Evolutionary conservation across 1,139 yeast genomes (phyloP), one percentile per base, ranked within the genome.

Genomic region (Saccharomycopsis hybrid): DNA sequence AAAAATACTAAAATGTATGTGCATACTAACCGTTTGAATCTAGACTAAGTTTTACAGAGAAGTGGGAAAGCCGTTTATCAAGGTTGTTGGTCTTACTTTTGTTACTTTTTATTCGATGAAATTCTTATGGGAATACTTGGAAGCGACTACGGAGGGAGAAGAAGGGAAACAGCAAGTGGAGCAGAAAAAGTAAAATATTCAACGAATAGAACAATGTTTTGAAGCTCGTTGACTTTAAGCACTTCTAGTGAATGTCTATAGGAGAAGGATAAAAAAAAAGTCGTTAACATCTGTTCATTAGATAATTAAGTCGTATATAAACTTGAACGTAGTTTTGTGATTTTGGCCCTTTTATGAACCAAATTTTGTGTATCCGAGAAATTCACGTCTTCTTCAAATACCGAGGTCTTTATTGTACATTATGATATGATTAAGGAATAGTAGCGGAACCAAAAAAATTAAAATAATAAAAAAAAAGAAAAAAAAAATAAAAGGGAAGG

Each of bases 41-140:
- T 13, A 45, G 48, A 48, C 50, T 8, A 43, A 48, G 27, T 71
- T 76, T 57, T 75, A 74, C 57, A 63, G 68, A 52, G 68, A 68
- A 31, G 69, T 72, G 55, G 72, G 71, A 2, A 62, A 58, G 35
- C 78, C 80, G 1, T 64, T 71, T 44, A 50, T 67, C 3, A 74
- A 72, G 53, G 68, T 73, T 25, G 60, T 74, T 35, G 62, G 61
- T 0, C 48, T 72, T 8, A 70, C 76, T 7, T 65, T 72, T 47
- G 68, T 62, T 1, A 70, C 76, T 0, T 76, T 70, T 54, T 74
- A 72, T 52, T 60, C 70, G 0, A 55, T 75, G 56, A 59, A 60
- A 13, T 72, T 66, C 28, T 49, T 70, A 3, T 71, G 76, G 73
- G 67, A 65, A 46, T 63, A 57, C 43, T 59, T 76, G n/a, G 76